Evolutionary conservation across 768 basidiomycete species (phyloP).

Genomic region (Collybia sordida): DNA sequence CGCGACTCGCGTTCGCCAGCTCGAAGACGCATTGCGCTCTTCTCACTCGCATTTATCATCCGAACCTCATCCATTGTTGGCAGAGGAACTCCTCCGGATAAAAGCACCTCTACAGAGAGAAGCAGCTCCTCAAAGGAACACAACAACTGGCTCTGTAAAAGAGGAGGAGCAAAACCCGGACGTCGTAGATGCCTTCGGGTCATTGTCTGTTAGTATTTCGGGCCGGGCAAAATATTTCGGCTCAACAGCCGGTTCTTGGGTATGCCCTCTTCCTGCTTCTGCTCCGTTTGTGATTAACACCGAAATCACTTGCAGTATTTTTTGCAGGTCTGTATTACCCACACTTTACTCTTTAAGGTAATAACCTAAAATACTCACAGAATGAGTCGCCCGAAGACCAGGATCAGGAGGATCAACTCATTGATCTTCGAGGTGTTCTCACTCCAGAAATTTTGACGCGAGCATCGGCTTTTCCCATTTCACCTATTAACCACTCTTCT

Average conservation of each 20-base stretch:
- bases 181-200: conserved; percentile 78
- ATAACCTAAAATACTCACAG: conserved; percentile 31
- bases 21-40: conserved; percentile 68
- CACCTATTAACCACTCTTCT: conserved; percentile 32
- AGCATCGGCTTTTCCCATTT: conserved; percentile 68
- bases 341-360: not conserved
- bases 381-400: conserved; percentile 62
- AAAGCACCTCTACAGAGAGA: conserved; percentile 79
- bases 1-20: conserved; percentile 68
- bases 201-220: conserved; percentile 68
- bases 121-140: conserved; percentile 39
- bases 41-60: conserved; percentile 58
- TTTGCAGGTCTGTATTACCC: conserved; percentile 47
- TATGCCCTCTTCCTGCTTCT: conserved; percentile 30
- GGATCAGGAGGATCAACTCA: conserved; percentile 45
- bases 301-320: conserved; percentile 52
- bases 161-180: conserved; percentile 68
- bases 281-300: conserved; percentile 7
- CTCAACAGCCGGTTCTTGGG: conserved; percentile 76
- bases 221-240: conserved; percentile 79
- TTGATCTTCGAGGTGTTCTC: conserved; percentile 53
- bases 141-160: conserved; percentile 37
- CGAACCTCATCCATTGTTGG: conserved; percentile 65
- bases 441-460: conserved; percentile 62
- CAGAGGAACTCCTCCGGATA: conserved; percentile 71